Percentiles rank a stretch among this genome's conserved stretches.
phyloP scores from a whole-genome alignment of 2,329 filamentous ascomycete species.

The Ophiostoma triangulosporum region DNA sequence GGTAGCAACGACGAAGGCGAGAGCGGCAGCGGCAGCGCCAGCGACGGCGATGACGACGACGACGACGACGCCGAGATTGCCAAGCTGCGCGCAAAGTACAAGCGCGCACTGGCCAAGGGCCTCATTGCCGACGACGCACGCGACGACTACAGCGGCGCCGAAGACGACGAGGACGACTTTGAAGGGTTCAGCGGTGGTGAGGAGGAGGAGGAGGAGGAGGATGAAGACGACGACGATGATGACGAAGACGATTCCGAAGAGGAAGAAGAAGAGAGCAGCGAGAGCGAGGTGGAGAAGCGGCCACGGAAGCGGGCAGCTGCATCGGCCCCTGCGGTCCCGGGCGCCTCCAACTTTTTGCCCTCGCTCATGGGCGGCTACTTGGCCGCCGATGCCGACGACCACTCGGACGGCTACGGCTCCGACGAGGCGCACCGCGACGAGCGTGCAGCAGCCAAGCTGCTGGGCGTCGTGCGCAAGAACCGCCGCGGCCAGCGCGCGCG shows the following conservation, averaged over 20 bases:
- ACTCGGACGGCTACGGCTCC: slow-evolving; percentile 54
- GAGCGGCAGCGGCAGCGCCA: slow-evolving; percentile 8
- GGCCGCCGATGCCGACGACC: slow-evolving; percentile 61
- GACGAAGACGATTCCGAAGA: slow-evolving; percentile 6
- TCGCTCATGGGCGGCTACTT: slow-evolving; percentile 69
- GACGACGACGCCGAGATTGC: slow-evolving; percentile 4
- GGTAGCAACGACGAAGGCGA: slow-evolving; percentile 13
- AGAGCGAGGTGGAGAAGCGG: slow-evolving; percentile 5
- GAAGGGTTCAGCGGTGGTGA: slow-evolving; percentile 11
- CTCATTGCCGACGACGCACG: slow-evolving; percentile 17
- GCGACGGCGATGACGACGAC: neutral
- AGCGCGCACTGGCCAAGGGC: slow-evolving; percentile 19
- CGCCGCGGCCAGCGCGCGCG: slow-evolving; percentile 59
- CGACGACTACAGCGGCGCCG: slow-evolving; percentile 12
- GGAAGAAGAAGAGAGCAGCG: slow-evolving; percentile 7
- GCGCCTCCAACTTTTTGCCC: slow-evolving; percentile 52
- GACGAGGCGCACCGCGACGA: slow-evolving; percentile 31
- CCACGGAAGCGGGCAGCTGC: slow-evolving; percentile 6
- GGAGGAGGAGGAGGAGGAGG: slow-evolving; percentile 14
- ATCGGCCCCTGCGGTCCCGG: neutral
- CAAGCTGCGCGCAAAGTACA: slow-evolving; percentile 7
- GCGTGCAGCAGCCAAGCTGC: slow-evolving; percentile 31
- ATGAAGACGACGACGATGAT: slow-evolving; percentile 14
- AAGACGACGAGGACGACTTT: slow-evolving; percentile 10
- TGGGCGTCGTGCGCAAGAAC: slow-evolving; percentile 51